phyloP scores from a whole-genome alignment of 108 stramenopile species.

The Cylindrotheca closterium region DNA sequence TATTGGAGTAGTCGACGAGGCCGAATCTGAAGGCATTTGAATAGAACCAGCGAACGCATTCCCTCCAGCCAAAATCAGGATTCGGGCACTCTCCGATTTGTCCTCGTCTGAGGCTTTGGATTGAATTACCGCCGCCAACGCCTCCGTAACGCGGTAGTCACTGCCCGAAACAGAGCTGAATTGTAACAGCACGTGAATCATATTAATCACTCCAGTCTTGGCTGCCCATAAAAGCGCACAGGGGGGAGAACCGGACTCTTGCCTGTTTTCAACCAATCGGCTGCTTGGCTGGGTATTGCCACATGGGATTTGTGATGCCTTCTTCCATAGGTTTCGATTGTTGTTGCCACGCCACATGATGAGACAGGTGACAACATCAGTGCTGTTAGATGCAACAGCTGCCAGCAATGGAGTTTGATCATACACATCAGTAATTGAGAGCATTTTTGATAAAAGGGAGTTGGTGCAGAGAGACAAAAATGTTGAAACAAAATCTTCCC shows the following conservation, averaged over 20 bases:
- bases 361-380: slow-evolving; percentile 57
- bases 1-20: slow-evolving; percentile 5
- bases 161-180: slow-evolving; percentile 32
- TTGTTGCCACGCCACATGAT: slow-evolving; percentile 61
- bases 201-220: slow-evolving; percentile 44
- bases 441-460: slow-evolving; percentile 46
- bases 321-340: slow-evolving; percentile 3
- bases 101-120: slow-evolving; percentile 10
- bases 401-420: slow-evolving; percentile 54
- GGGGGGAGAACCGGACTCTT: not conserved
- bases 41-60: slow-evolving; percentile 42
- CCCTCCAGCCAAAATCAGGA: slow-evolving; percentile 41
- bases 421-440: slow-evolving; percentile 43
- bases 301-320: not conserved
- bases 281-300: not conserved
- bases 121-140: slow-evolving; percentile 14
- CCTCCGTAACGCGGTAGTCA: slow-evolving; percentile 27
- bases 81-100: slow-evolving; percentile 16
- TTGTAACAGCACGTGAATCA: slow-evolving; percentile 61
- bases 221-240: slow-evolving; percentile 66
- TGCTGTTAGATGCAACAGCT: slow-evolving; percentile 54
- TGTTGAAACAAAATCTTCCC: slow-evolving; percentile 46
- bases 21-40: not conserved
- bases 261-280: not conserved
- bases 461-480: slow-evolving; percentile 37